Conservation (phyloP, 371 early-diverging fungal species). For the Haplosporangium sp. region DNA sequence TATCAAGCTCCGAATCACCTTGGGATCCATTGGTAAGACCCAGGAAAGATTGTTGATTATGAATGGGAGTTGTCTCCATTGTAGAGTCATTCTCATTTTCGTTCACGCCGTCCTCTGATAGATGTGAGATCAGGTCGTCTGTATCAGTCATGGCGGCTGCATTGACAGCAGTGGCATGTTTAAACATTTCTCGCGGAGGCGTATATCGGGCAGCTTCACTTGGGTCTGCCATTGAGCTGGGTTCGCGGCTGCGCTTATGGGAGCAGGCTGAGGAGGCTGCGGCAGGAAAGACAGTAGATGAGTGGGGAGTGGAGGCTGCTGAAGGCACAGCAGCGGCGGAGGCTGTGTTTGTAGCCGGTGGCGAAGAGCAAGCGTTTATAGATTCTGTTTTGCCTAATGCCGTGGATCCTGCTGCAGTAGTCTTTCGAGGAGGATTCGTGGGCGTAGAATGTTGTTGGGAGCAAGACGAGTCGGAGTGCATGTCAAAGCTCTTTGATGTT, state of each 20-base stretch:
- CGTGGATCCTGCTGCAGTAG: not conserved
- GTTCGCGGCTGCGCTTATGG: slow-evolving; percentile 52
- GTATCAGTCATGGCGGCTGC: slow-evolving; percentile 7
- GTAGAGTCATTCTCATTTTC: slow-evolving; percentile 10
- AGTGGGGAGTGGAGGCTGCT: not conserved
- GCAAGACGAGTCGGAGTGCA: slow-evolving; percentile 16
- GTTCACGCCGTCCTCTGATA: slow-evolving; percentile 14
- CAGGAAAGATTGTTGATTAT: not conserved
- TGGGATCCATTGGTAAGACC: slow-evolving; percentile 8
- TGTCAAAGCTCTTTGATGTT: slow-evolving; percentile 2
- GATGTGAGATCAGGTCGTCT: slow-evolving; percentile 18
- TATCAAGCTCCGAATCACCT: slow-evolving; percentile 37
- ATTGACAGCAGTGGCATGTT: not conserved
- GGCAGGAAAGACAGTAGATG: not conserved
- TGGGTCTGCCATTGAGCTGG: slow-evolving; percentile 48
- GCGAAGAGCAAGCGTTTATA: not conserved
- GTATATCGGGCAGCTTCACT: slow-evolving; percentile 53
- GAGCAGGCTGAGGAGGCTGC: slow-evolving; percentile 8
- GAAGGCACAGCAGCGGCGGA: slow-evolving; percentile 10
- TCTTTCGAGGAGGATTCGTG: not conserved
- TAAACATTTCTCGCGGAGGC: slow-evolving; percentile 53
- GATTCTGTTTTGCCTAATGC: not conserved
- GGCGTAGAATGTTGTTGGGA: slow-evolving; percentile 9
- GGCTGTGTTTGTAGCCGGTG: not conserved
- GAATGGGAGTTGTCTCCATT: not conserved